Evolutionary conservation across 306 rosid species (phyloP).

Genomic region (Cucurbita moschata): DNA sequence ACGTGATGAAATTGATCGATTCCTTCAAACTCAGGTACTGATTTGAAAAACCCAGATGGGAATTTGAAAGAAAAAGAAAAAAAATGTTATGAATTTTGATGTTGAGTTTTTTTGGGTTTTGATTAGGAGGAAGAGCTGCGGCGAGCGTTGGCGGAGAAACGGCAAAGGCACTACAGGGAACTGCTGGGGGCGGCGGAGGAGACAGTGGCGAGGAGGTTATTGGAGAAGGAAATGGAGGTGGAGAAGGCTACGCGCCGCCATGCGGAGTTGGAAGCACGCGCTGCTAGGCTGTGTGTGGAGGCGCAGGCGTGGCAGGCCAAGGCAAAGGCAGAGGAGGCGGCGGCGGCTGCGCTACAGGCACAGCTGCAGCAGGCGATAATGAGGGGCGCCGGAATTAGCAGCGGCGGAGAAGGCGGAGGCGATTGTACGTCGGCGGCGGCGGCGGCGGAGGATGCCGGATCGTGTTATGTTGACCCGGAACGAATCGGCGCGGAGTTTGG

Average conservation of each 20-base stretch:
- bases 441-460: constrained; percentile 76
- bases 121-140: constrained; percentile 54
- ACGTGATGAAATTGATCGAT: constrained; percentile 53
- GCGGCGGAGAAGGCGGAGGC: constrained; percentile 17
- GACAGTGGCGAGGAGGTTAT: constrained; percentile 30
- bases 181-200: constrained; percentile 54
- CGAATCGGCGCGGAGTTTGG: constrained; percentile 19
- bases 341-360: constrained; percentile 51
- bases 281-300: constrained; percentile 54
- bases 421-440: constrained; percentile 24
- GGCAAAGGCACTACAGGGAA: constrained; percentile 47
- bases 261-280: constrained; percentile 74
- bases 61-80: background rate
- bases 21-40: constrained; percentile 63
- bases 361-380: constrained; percentile 66
- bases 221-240: constrained; percentile 55
- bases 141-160: constrained; percentile 51
- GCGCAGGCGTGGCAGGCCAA: constrained; percentile 79
- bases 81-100: background rate
- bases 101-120: background rate
- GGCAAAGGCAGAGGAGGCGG: constrained; percentile 57
- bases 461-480: constrained; percentile 64
- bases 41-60: constrained; percentile 4
- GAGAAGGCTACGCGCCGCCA: constrained; percentile 56
- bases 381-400: constrained; percentile 14